Percentiles rank a stretch among this genome's conserved stretches.
Conservation (phyloP, 768 basidiomycete genomes). For the Suillus tomentosus region DNA sequence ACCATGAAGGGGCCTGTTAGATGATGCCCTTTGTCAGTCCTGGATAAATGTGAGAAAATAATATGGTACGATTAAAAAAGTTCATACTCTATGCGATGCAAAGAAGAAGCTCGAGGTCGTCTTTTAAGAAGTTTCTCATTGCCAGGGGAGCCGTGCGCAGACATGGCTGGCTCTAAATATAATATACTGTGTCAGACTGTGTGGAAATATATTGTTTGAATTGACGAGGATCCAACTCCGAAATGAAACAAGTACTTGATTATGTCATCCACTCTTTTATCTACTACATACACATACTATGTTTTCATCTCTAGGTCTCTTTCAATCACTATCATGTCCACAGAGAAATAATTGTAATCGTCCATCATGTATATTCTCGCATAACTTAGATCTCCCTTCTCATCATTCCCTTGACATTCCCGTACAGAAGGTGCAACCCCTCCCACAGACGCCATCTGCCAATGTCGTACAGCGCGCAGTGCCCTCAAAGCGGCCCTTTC, state of each 20-base stretch:
- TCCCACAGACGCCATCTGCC: constrained; percentile 18
- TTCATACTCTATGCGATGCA: constrained; percentile 31
- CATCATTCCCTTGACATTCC: constrained; percentile 43
- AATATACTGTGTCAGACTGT: neutral
- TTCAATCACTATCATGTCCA: constrained; percentile 63
- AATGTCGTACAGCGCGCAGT: constrained; percentile 28
- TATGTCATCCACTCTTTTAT: neutral
- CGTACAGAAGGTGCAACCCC: constrained; percentile 25
- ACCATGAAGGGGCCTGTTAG: constrained; percentile 63
- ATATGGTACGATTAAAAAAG: constrained; percentile 6
- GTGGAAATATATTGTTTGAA: neutral
- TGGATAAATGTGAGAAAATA: constrained; percentile 25
- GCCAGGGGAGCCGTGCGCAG: neutral
- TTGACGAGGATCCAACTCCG: neutral
- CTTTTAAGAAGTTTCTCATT: constrained; percentile 14
- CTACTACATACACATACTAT: constrained; percentile 34
- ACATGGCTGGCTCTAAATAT: constrained; percentile 3
- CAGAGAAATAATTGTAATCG: constrained; percentile 49
- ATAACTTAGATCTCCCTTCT: constrained; percentile 42
- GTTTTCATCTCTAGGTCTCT: constrained; percentile 65
- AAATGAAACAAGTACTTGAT: constrained; percentile 7
- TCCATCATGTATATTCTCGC: constrained; percentile 66
- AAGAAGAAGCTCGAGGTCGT: constrained; percentile 11
- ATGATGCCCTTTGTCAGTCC: constrained; percentile 59
- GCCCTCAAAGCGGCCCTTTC: constrained; percentile 54